phyloP scores from a whole-genome alignment of 805 yeast genomes.

The Isabelozyma pseudorhagii region DNA sequence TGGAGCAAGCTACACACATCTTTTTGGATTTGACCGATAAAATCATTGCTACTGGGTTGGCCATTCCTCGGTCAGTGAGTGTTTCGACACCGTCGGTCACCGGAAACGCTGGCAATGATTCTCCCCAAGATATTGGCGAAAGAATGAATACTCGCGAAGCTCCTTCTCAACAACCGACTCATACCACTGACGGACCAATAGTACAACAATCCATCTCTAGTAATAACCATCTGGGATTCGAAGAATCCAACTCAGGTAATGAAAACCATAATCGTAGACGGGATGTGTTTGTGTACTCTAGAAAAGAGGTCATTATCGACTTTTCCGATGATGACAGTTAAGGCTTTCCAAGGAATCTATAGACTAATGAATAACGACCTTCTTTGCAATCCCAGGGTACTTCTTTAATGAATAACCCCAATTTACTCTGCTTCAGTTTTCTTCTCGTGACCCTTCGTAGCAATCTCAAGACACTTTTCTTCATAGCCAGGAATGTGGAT shows the following conservation, averaged over 20 bases:
- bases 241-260: conserved; percentile 2
- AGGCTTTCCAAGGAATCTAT: neutral
- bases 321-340: conserved; percentile 14
- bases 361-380: neutral
- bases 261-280: conserved; percentile 14
- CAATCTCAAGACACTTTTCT: conserved; percentile 61
- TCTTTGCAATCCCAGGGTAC: no score
- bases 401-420: neutral
- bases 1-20: conserved; percentile 27
- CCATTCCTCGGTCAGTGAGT: conserved; percentile 51
- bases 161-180: neutral
- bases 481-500: conserved; percentile 83
- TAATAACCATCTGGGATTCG: neutral
- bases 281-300: conserved; percentile 37
- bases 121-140: neutral
- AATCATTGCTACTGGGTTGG: conserved; percentile 55
- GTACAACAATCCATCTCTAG: no score
- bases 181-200: neutral
- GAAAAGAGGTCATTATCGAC: conserved; percentile 31
- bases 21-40: conserved; percentile 48
- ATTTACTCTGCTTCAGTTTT: conserved; percentile 2
- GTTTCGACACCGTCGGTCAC: conserved; percentile 18
- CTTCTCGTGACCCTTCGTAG: conserved; percentile 66
- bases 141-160: neutral
- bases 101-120: neutral